These are phyloP conservation scores for Thelonectria olida DNA, from an alignment of 2,329 filamentous ascomycete species.

Conservation along the genomic window DNA sequence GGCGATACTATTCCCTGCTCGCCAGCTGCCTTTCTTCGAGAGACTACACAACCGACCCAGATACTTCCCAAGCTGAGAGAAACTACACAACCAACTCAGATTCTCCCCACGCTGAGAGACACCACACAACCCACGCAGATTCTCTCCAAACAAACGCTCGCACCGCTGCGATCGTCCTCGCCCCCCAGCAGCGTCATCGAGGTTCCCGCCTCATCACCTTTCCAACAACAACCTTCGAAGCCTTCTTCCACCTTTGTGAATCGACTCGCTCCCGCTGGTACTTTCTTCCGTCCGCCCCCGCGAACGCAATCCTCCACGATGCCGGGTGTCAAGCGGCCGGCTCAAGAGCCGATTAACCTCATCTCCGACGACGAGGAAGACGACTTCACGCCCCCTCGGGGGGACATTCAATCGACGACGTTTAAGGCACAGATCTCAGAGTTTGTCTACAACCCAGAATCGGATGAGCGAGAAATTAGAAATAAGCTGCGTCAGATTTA, in stretches of 20 bases:
- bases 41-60: constrained; percentile 58
- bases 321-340: constrained; percentile 46
- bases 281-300: constrained; percentile 67
- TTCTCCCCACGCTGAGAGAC: constrained; percentile 54
- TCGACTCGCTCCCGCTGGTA: constrained; percentile 80
- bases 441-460: constrained; percentile 59
- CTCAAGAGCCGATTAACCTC: constrained; percentile 55
- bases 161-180: constrained; percentile 50
- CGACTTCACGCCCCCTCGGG: constrained; percentile 59
- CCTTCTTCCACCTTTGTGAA: constrained; percentile 53
- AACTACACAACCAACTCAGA: constrained; percentile 58
- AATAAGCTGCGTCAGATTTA: constrained; percentile 49
- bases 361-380: constrained; percentile 58
- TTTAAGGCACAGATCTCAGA: constrained; percentile 54
- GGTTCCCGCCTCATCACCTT: constrained; percentile 89
- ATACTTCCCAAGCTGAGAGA: constrained; percentile 54
- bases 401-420: constrained; percentile 70
- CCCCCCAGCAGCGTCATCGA: constrained; percentile 67
- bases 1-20: constrained; percentile 58
- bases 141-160: constrained; percentile 51
- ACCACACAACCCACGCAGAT: constrained; percentile 60
- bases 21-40: constrained; percentile 47
- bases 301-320: constrained; percentile 35
- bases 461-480: constrained; percentile 48
- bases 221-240: constrained; percentile 55